phyloP scores from a whole-genome alignment of 2,329 filamentous ascomycete species.

The Fusarium longipes region DNA sequence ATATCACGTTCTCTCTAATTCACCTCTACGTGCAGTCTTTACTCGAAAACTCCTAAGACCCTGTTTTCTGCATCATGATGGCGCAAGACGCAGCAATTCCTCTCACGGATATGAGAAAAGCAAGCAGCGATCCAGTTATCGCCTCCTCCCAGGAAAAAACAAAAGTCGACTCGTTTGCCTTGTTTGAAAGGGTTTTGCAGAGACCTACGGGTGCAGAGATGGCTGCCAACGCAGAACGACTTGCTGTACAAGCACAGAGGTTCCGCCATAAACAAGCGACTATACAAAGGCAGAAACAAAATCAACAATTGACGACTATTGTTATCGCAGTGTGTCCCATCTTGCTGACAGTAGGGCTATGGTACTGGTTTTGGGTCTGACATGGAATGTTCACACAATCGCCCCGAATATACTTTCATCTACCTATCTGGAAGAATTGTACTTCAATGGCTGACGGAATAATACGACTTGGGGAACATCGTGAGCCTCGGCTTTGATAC shows the following conservation, averaged over 20 bases:
- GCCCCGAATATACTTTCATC: no score
- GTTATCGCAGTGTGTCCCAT: background rate
- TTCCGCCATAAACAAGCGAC: conserved; percentile 3
- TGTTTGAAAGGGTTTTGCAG: background rate
- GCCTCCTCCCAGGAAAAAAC: background rate
- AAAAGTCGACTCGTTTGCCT: background rate
- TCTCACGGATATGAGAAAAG: accelerated
- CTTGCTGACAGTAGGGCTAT: background rate
- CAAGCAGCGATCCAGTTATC: accelerated
- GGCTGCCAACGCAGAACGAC: background rate
- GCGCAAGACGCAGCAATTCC: background rate
- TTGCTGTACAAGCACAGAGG: background rate
- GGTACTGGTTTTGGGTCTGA: background rate
- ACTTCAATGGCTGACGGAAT: background rate
- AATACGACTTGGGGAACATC: background rate
- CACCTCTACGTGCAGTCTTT: background rate
- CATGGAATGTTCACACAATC: background rate
- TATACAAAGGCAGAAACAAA: background rate
- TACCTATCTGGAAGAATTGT: no score
- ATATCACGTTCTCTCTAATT: no score
- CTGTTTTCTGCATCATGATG: no score
- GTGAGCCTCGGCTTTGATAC: conserved; percentile 1
- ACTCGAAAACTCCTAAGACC: background rate
- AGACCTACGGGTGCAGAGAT: background rate
- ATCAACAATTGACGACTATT: background rate